A percentile compares a stretch with the other conserved stretches of the same genome.
Evolutionary conservation across 176 grass and related monocot species (phyloP).

Genomic region (Pharus latifolius): DNA sequence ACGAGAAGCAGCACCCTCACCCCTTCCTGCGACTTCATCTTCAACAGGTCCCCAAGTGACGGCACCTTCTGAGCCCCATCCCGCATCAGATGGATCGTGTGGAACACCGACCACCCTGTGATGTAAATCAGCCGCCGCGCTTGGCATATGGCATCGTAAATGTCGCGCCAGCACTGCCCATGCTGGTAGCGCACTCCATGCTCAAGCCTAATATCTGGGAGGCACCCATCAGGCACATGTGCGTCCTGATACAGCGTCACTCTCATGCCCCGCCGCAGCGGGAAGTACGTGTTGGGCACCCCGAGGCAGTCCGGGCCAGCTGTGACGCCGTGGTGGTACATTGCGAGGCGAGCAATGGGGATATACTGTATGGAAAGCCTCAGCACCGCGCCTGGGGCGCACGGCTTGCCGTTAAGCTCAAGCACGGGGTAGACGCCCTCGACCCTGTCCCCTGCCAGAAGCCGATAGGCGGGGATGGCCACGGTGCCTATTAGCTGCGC

Average conservation of each 20-base stretch:
- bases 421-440: slow-evolving; percentile 45
- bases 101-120: slow-evolving; percentile 68
- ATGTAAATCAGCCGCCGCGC: slow-evolving; percentile 70
- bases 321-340: slow-evolving; percentile 59
- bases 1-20: slow-evolving; percentile 67
- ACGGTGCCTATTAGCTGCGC: slow-evolving; percentile 67
- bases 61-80: background rate
- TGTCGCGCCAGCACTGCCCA: slow-evolving; percentile 73
- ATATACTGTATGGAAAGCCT: slow-evolving; percentile 61
- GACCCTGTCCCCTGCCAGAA: slow-evolving; percentile 42
- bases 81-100: slow-evolving; percentile 53
- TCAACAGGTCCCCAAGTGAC: slow-evolving; percentile 60
- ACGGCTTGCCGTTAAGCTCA: slow-evolving; percentile 51
- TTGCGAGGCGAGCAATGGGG: slow-evolving; percentile 41
- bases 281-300: slow-evolving; percentile 79
- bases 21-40: slow-evolving; percentile 69
- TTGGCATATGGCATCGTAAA: slow-evolving; percentile 66
- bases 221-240: slow-evolving; percentile 69
- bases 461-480: slow-evolving; percentile 30
- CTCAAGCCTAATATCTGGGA: slow-evolving; percentile 55
- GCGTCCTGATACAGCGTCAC: slow-evolving; percentile 79
- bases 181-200: slow-evolving; percentile 60
- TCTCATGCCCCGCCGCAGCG: slow-evolving; percentile 43
- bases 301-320: slow-evolving; percentile 41
- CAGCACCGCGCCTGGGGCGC: slow-evolving; percentile 37